phyloP scores from a whole-genome alignment of 306 rosid species.

The Sindora glabra region DNA sequence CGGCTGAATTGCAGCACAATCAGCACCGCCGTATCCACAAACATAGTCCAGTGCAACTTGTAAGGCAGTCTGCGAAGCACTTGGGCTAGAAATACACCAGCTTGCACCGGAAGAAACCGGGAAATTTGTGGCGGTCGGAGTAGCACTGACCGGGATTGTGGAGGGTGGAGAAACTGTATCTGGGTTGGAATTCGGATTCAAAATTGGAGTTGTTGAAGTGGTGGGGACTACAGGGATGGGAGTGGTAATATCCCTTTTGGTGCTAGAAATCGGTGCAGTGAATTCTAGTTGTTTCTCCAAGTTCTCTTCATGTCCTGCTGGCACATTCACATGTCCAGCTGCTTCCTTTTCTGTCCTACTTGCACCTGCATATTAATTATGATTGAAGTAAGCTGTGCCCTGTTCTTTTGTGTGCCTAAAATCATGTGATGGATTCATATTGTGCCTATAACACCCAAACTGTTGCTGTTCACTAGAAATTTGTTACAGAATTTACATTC shows the following conservation, averaged over 20 bases:
- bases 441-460: not conserved
- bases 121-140: slow-evolving; percentile 31
- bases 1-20: slow-evolving; percentile 62
- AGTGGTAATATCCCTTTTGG: slow-evolving; percentile 63
- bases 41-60: slow-evolving; percentile 91
- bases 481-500: too few species aligned
- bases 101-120: slow-evolving; percentile 42
- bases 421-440: slow-evolving; percentile 8
- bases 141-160: slow-evolving; percentile 29
- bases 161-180: slow-evolving; percentile 50
- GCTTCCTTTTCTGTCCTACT: slow-evolving; percentile 33
- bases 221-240: slow-evolving; percentile 68
- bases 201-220: slow-evolving; percentile 36
- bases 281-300: slow-evolving; percentile 19
- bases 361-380: slow-evolving; percentile 38
- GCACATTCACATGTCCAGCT: slow-evolving; percentile 27
- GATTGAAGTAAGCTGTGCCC: too few species aligned
- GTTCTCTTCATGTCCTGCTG: slow-evolving; percentile 15
- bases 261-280: slow-evolving; percentile 26
- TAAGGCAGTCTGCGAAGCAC: slow-evolving; percentile 38
- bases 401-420: too few species aligned
- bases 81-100: slow-evolving; percentile 75
- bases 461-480: too few species aligned
- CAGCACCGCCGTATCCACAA: slow-evolving; percentile 68
- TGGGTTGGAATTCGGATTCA: slow-evolving; percentile 58